These are phyloP conservation scores for Leishmania major DNA, from an alignment of 208 protist species.

Conservation along the genomic window DNA sequence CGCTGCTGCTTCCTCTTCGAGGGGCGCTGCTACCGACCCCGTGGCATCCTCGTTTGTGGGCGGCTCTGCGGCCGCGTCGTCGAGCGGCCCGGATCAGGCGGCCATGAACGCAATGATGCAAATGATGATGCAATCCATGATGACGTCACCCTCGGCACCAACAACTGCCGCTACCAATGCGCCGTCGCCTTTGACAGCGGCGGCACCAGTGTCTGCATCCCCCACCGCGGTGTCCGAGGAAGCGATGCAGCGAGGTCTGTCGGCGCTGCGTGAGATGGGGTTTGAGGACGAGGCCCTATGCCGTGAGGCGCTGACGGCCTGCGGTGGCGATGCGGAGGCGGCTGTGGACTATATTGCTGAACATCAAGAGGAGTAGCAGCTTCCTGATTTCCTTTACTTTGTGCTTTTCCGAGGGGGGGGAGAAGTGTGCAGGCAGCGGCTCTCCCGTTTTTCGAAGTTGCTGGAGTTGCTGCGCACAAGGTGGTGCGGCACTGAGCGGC, in stretches of 20 bases:
- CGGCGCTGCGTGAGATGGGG: slow-evolving; percentile 63
- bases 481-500: neutral
- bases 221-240: slow-evolving; percentile 14
- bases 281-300: slow-evolving; percentile 79
- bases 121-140: slow-evolving; percentile 4
- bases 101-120: neutral
- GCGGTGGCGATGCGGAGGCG: slow-evolving; percentile 67
- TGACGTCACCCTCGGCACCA: neutral
- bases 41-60: neutral
- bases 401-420: neutral
- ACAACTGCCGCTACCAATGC: neutral
- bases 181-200: neutral
- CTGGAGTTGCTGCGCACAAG: too few relatives aligned
- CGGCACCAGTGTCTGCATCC: neutral
- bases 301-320: slow-evolving; percentile 47
- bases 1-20: neutral
- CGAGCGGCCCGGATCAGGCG: neutral
- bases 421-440: neutral
- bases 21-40: neutral
- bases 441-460: neutral
- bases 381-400: neutral
- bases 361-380: slow-evolving; percentile 6
- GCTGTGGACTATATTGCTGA: slow-evolving; percentile 79
- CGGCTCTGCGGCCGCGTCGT: neutral
- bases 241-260: slow-evolving; percentile 8